Evolutionary conservation across 2,329 filamentous ascomycete genomes (phyloP), one percentile per base, ranked within the genome.

Genomic region (Ophiostoma piceae): DNA sequence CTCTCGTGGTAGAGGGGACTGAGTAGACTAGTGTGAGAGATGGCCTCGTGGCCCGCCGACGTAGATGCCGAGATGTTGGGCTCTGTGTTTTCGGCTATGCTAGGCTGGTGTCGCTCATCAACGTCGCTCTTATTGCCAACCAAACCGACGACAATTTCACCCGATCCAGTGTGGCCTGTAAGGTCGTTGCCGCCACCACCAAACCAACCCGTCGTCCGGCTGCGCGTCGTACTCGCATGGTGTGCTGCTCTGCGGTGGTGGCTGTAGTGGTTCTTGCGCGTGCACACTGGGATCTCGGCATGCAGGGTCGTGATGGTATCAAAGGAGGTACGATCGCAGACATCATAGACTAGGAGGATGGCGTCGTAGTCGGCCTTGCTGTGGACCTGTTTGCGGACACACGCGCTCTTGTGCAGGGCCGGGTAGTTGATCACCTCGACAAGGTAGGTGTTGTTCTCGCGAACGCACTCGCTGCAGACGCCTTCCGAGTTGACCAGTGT

Each of bases 41-140:
- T 16, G 51, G 8, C n/a, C 7, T 57, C 41, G 14, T 11, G 8
- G n/a, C 12, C 64, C 1, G 26, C 35, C 1, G 43, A 19, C 16
- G 16, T 47, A 19, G 32, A 35, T 14, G 26, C 11, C 2, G 26
- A 7, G 14, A 47, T 57, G 11, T 9, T 39, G 9, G 12, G 29
- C 1, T 16, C 41, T 9, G 35, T 6, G 11, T 29, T 37, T 5
- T 19, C 60, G 32, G 1, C 37, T 29, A 9, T 47, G 16, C 6
- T 47, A 16, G 16, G 43, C 11, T 22, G 51, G 7, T 8, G 51
- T 14, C 26, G 11, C 9, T 14, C 9, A 14, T 57, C 64, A 9
- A 9, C 60, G 26, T 74, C 73, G 73, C 85, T 81, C 79, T 90
- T 89, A 80, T 91, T 91, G 71, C 89, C 89, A 26, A 90, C 88